phyloP scores from a whole-genome alignment of 495 filamentous ascomycete genomes.

The Podospora conica region DNA sequence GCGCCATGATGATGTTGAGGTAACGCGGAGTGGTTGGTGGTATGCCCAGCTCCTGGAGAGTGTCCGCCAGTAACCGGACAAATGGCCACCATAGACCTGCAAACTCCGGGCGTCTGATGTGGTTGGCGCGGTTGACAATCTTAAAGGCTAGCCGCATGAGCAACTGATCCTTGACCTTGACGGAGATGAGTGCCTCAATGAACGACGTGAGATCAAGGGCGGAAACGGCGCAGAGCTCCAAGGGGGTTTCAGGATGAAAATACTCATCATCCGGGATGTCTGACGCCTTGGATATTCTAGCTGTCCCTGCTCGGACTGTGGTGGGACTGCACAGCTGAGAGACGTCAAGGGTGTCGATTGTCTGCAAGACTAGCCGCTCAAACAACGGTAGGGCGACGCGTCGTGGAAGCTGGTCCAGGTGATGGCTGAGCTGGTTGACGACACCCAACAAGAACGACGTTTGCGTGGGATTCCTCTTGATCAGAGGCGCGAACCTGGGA shows the following conservation, averaged over 20 bases:
- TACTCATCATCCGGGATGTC: not conserved
- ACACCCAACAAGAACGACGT: slow-evolving; percentile 12
- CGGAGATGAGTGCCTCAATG: slow-evolving; percentile 4
- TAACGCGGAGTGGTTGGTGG: slow-evolving; percentile 9
- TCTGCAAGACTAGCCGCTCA: not conserved
- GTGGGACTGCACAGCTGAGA: slow-evolving; percentile 1
- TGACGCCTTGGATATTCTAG: not conserved
- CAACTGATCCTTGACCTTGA: not conserved
- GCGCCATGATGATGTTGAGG: slow-evolving; percentile 14
- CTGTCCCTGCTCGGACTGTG: not conserved
- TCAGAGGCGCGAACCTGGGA: slow-evolving; percentile 3
- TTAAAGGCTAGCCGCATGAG: slow-evolving; percentile 12
- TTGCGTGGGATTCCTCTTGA: slow-evolving; percentile 11
- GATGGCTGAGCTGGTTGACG: slow-evolving; percentile 6
- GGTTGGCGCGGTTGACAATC: slow-evolving; percentile 4
- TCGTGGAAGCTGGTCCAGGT: not conserved
- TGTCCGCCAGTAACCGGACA: slow-evolving; percentile 3
- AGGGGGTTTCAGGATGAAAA: not conserved
- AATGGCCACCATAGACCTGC: slow-evolving; percentile 18
- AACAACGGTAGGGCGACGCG: not conserved
- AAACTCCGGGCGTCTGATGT: slow-evolving; percentile 11
- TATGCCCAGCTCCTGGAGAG: slow-evolving; percentile 6
- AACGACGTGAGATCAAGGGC: slow-evolving; percentile 6
- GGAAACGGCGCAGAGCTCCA: not conserved
- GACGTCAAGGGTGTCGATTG: slow-evolving; percentile 8